These are phyloP conservation scores for Dioscorea zingiberensis DNA, from an alignment of 106 monocot species.

Conservation along the genomic window DNA sequence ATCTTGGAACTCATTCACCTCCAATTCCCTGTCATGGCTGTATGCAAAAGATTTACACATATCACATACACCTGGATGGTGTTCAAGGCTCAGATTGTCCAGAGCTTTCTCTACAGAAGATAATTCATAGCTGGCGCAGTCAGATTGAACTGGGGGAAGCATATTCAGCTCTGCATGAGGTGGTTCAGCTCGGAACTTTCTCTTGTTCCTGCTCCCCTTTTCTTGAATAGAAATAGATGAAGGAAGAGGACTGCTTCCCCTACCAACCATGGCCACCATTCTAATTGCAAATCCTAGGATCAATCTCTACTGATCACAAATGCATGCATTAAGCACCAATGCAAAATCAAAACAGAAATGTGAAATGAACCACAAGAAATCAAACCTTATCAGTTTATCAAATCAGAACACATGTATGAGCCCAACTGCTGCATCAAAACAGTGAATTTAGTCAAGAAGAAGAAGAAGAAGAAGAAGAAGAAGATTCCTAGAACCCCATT, in stretches of 20 bases:
- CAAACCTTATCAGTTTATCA: too few relatives aligned
- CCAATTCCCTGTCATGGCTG: slow-evolving; percentile 17
- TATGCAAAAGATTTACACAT: slow-evolving; percentile 22
- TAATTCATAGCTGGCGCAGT: slow-evolving; percentile 34
- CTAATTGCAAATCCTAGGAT: background rate
- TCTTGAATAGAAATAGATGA: slow-evolving; percentile 49
- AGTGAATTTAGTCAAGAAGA: background rate
- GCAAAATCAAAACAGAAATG: too few relatives aligned
- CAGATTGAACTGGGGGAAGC: slow-evolving; percentile 14
- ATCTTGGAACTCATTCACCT: slow-evolving; percentile 41
- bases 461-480: background rate
- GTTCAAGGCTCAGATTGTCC: slow-evolving; percentile 26
- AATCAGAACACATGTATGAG: too few relatives aligned
- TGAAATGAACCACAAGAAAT: too few relatives aligned
- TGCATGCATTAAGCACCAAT: background rate
- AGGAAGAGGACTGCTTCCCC: slow-evolving; percentile 26
- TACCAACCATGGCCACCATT: slow-evolving; percentile 61
- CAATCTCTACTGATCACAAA: background rate
- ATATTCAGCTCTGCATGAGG: slow-evolving; percentile 30
- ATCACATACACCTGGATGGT: slow-evolving; percentile 34
- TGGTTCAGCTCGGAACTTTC: slow-evolving; percentile 83
- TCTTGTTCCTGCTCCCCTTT: slow-evolving; percentile 68
- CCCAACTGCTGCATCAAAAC: background rate
- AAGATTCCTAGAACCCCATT: too few relatives aligned
- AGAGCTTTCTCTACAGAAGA: slow-evolving; percentile 26